Conservation (phyloP, 345 rosid species). For the Populus pruinosa region DNA sequence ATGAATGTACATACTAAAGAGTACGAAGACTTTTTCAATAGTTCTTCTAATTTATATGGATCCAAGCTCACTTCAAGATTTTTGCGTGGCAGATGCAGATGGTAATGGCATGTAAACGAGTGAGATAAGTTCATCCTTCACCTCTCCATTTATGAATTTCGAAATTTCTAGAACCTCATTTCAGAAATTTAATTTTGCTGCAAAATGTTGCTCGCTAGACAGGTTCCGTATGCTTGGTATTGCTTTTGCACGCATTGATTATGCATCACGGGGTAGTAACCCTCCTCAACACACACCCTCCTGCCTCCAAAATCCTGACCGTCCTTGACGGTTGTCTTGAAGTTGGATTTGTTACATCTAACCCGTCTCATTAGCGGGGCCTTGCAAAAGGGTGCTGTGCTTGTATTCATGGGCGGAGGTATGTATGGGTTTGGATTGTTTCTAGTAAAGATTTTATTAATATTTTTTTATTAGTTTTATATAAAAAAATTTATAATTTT, state of each 20-base stretch:
- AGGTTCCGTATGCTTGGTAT: neutral
- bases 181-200: too few species aligned
- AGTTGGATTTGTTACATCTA: slow-evolving; percentile 13
- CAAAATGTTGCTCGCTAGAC: neutral
- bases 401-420: neutral
- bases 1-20: too few species aligned
- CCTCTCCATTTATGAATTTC: too few species aligned
- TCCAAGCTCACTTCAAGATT: slow-evolving; percentile 9
- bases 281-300: slow-evolving; percentile 13
- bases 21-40: too few species aligned
- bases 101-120: too few species aligned
- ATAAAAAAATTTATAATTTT: too few species aligned
- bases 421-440: too few species aligned
- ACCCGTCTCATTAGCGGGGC: slow-evolving; percentile 11
- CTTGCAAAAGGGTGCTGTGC: slow-evolving; percentile 7
- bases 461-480: too few species aligned
- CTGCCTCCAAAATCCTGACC: slow-evolving; percentile 5
- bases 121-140: too few species aligned
- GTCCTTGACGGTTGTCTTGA: slow-evolving; percentile 10
- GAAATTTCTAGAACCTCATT: too few species aligned
- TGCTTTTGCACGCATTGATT: neutral
- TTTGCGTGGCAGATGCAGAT: slow-evolving; percentile 4
- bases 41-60: neutral
- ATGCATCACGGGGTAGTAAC: neutral
- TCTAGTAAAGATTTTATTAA: too few species aligned